These are phyloP conservation scores for Saccharomycopsis sp. DNA, from an alignment of 805 yeast genomes.

Conservation along the genomic window DNA sequence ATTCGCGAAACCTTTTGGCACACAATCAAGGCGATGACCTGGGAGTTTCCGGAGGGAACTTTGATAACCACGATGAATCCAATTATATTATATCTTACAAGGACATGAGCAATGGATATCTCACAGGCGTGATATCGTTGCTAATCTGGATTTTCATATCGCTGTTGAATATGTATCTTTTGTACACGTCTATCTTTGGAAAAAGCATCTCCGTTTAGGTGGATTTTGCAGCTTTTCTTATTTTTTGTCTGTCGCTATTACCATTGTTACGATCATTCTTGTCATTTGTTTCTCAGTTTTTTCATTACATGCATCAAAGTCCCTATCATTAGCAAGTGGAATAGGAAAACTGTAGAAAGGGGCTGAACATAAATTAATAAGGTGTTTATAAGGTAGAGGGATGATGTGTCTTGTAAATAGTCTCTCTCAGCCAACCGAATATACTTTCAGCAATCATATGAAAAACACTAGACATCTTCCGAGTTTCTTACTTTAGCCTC, in stretches of 20 bases:
- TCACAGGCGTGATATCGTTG: constrained; percentile 46
- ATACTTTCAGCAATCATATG: no score
- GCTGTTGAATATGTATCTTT: constrained; percentile 58
- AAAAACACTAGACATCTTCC: background rate
- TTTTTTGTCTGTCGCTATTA: no score
- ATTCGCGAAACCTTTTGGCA: background rate
- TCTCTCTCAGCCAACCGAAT: no score
- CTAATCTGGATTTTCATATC: constrained; percentile 65
- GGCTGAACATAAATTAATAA: no score
- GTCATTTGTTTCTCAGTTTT: background rate
- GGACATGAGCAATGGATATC: constrained; percentile 38
- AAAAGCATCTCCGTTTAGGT: constrained; percentile 26
- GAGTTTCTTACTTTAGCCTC: constrained; percentile 14
- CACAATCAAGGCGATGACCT: background rate
- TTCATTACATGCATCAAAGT: background rate
- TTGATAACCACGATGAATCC: background rate
- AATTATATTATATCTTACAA: constrained; percentile 24
- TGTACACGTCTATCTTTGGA: constrained; percentile 42
- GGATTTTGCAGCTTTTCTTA: no score
- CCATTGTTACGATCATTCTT: background rate
- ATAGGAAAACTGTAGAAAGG: no score
- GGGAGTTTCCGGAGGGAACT: background rate
- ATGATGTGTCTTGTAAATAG: no score
- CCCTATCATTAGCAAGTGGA: no score
- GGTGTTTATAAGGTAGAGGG: no score